Conservation (phyloP, 2,329 filamentous ascomycete species). For the Trichoderma sp. region DNA sequence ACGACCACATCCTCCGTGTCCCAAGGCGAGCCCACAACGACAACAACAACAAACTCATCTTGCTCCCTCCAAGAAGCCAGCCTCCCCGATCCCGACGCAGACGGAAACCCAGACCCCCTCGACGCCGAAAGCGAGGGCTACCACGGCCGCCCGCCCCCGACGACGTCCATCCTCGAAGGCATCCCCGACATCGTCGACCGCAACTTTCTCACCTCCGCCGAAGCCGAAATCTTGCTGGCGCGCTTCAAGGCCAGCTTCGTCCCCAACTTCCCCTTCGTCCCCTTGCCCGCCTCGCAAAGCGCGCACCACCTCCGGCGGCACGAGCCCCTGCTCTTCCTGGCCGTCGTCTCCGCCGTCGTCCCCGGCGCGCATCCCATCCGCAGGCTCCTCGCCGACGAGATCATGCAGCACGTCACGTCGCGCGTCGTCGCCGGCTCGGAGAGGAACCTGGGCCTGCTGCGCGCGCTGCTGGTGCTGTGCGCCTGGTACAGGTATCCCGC, state of each 20-base stretch:
- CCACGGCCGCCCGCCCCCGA: slow-evolving; percentile 7
- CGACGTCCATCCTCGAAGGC: slow-evolving; percentile 15
- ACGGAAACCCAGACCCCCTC: background rate
- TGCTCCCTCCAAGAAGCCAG: background rate
- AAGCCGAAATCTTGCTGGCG: slow-evolving; percentile 12
- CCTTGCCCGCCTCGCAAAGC: slow-evolving; percentile 15
- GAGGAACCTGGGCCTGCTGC: slow-evolving; percentile 24
- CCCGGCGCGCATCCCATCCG: slow-evolving; percentile 19
- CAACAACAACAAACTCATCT: background rate
- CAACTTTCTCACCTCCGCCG: slow-evolving; percentile 12
- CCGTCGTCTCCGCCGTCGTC: slow-evolving; percentile 20
- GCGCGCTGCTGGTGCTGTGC: slow-evolving; percentile 23
- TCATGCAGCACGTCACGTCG: slow-evolving; percentile 27
- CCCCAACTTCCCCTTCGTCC: slow-evolving; percentile 26
- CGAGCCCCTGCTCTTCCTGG: slow-evolving; percentile 28
- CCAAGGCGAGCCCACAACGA: background rate
- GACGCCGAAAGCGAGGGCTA: slow-evolving; percentile 10
- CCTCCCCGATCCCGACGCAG: background rate
- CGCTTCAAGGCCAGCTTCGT: slow-evolving; percentile 24
- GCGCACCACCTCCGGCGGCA: background rate
- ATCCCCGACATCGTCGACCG: slow-evolving; percentile 27
- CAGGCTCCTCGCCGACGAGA: slow-evolving; percentile 20
- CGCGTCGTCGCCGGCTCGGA: slow-evolving; percentile 27
- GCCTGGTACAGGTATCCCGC: slow-evolving; percentile 28
- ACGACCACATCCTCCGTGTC: background rate